Evolutionary conservation across 2,329 filamentous ascomycete species (phyloP).

Genomic region (Fusarium graminum): DNA sequence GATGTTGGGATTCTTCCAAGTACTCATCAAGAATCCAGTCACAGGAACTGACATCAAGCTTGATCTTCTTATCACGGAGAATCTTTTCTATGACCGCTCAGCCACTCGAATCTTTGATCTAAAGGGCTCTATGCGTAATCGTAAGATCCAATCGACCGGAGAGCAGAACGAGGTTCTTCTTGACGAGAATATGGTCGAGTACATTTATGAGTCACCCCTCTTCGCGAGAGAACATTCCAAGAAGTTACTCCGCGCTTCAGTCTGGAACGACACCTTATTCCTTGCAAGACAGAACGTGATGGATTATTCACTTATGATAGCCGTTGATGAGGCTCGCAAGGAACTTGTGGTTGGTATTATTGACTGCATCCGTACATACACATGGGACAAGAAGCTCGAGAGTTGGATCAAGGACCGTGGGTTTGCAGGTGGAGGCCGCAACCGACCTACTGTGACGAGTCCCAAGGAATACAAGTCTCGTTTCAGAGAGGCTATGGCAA

Average conservation of each 20-base stretch:
- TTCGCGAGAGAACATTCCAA: slow-evolving; percentile 97
- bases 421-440: slow-evolving; percentile 79
- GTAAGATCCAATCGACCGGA: slow-evolving; percentile 95
- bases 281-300: slow-evolving; percentile 95
- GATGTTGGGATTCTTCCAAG: slow-evolving; percentile 98
- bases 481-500: slow-evolving; percentile 96
- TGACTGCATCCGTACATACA: slow-evolving; percentile 97
- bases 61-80: slow-evolving; percentile 96
- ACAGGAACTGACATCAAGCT: slow-evolving; percentile 95
- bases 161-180: slow-evolving; percentile 96
- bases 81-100: slow-evolving; percentile 94
- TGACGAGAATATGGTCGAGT: slow-evolving; percentile 99
- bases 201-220: slow-evolving; percentile 96
- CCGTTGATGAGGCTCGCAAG: slow-evolving; percentile 89
- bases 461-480: slow-evolving; percentile 98
- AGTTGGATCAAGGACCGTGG: slow-evolving; percentile 99
- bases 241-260: slow-evolving; percentile 88
- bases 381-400: slow-evolving; percentile 99
- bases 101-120: slow-evolving; percentile 94
- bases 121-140: slow-evolving; percentile 98
- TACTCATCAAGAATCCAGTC: slow-evolving; percentile 93
- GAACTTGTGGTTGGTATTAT: slow-evolving; percentile 98
- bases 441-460: slow-evolving; percentile 94
- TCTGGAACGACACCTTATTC: slow-evolving; percentile 98
- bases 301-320: slow-evolving; percentile 99